Evolutionary conservation across 2,329 filamentous ascomycete genomes (phyloP), one percentile per base, ranked within the genome.

Genomic region (Fusarium pilosicola): DNA sequence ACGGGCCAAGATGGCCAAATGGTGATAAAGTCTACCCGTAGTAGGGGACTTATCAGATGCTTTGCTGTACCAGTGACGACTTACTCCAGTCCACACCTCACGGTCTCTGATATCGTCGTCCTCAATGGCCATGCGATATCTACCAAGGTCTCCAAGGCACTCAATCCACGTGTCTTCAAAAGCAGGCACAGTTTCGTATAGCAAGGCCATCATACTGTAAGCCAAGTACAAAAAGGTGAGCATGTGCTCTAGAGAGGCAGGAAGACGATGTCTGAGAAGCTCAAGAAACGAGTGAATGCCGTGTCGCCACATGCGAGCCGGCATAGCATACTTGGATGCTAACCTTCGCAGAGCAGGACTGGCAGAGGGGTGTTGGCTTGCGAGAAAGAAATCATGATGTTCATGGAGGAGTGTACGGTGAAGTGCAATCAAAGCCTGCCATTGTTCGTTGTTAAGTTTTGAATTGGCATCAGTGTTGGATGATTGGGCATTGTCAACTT

Each of bases 81-180:
- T 93, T 0, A 97, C 93, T 0, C 88, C 88, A 0, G 93, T 93
- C 96, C 96, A 98, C 0, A 91, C 89, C 55, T 97, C 94, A 2
- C 93, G 86, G 62, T 96, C 93, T 5, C 88, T 83, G 26, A 93
- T 86, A 70, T 96, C 92, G 32, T 93, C 90, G 45, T 97, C 93
- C 80, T 98, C 95, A 49, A 98, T 95, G 0, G 95, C 94, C 95
- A 98, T 98, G 2, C 88, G 81, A 49, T 97, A 98, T 26, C 95
- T 86, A 0, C 92, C 93, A 0, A 98, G 83, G 78, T 98, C 95
- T 0, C 96, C 96, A 0, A 98, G 84, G 60, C 95, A 98, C 74
- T 98, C 96, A 14, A 97, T 94, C 96, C 96, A 98, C 0, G 94
- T 97, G 65, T 96, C 93, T 59, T 93, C 89, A 74, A 97, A 98